Evolutionary conservation across 148 eudicot genomes (phyloP).

Genomic region (Chenopodium quinoa): DNA sequence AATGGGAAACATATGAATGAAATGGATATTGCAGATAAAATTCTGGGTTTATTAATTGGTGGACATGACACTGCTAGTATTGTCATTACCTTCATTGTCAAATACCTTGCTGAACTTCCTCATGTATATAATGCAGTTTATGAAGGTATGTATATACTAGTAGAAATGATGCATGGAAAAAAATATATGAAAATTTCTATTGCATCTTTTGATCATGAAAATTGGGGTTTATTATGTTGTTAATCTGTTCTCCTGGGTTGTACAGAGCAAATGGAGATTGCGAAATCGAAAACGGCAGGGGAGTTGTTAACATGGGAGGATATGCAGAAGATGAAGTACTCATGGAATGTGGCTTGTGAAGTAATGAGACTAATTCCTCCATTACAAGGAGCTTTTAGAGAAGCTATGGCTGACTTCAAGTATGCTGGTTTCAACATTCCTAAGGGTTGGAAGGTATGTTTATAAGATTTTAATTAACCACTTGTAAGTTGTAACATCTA

Average conservation of each 20-base stretch:
- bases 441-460: constrained; percentile 42
- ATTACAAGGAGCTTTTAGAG: constrained; percentile 33
- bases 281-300: constrained; percentile 24
- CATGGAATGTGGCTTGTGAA: constrained; percentile 42
- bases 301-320: constrained; percentile 36
- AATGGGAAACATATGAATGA: constrained; percentile 32
- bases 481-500: not conserved
- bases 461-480: not conserved
- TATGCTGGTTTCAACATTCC: constrained; percentile 42
- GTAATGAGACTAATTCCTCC: constrained; percentile 43
- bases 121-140: constrained; percentile 30
- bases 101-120: constrained; percentile 39
- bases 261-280: constrained; percentile 42
- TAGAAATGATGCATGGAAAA: not conserved
- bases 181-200: not conserved
- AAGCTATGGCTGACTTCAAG: constrained; percentile 32
- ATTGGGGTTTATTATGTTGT: too few relatives aligned
- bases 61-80: constrained; percentile 46
- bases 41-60: constrained; percentile 37
- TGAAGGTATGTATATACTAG: constrained; percentile 21
- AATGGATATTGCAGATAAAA: constrained; percentile 35
- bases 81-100: constrained; percentile 36
- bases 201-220: not conserved
- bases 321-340: constrained; percentile 38
- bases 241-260: not conserved